Conservation (phyloP, 78 protist genomes). For the Chrysochromulina tobinii region DNA sequence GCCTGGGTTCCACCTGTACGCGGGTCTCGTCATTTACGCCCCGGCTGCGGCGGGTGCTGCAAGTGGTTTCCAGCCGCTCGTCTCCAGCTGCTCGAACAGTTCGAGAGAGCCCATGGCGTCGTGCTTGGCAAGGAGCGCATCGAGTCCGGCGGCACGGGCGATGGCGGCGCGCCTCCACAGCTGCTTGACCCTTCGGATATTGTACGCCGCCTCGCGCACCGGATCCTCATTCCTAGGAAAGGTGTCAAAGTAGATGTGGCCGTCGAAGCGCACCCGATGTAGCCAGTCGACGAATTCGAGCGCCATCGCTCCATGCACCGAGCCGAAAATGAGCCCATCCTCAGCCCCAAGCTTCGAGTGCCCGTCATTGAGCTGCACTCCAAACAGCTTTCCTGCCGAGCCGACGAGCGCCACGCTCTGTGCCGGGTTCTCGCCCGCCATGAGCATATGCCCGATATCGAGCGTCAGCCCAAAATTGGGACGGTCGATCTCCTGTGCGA, state of each 20-base stretch:
- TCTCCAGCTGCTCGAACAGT: slow-evolving; percentile 2
- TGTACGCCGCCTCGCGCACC: slow-evolving; percentile 37
- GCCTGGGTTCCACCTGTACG: too few species aligned
- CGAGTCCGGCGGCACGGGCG: background rate
- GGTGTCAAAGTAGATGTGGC: slow-evolving; percentile 38
- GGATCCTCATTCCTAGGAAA: slow-evolving; percentile 35
- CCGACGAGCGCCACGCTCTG: slow-evolving; percentile 34
- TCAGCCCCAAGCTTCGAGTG: slow-evolving; percentile 26
- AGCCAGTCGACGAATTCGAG: slow-evolving; percentile 33
- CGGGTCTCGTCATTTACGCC: too few species aligned
- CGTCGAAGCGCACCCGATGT: background rate
- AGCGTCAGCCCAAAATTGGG: slow-evolving; percentile 40
- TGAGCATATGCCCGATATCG: slow-evolving; percentile 25
- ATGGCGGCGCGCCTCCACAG: background rate
- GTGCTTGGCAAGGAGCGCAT: background rate
- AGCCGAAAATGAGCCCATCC: slow-evolving; percentile 38
- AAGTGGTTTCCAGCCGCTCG: too few species aligned
- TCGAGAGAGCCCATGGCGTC: slow-evolving; percentile 32
- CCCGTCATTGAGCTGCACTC: slow-evolving; percentile 38
- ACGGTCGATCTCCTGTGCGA: slow-evolving; percentile 7
- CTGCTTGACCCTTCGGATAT: background rate
- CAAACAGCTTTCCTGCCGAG: slow-evolving; percentile 14
- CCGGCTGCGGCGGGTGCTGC: too few species aligned
- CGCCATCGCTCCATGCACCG: background rate
- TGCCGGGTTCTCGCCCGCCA: slow-evolving; percentile 44